Conservation (phyloP, 305 asterid genomes). For the Ajuga reptans region DNA sequence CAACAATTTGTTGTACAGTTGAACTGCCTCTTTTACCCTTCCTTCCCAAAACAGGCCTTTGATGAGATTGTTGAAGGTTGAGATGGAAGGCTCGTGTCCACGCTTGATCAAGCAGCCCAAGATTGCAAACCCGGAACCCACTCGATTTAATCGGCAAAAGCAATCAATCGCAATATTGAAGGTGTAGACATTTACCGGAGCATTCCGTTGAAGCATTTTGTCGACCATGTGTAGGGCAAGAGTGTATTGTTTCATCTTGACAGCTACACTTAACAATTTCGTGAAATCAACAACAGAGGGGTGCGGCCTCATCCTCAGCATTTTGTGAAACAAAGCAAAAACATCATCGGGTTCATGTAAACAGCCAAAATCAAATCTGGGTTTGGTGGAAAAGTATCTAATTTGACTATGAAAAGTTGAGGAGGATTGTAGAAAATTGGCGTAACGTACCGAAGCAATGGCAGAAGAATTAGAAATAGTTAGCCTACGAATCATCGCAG, state of each 20-base stretch:
- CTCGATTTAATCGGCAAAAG: background rate
- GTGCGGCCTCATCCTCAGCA: constrained; percentile 23
- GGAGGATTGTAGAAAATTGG: no score
- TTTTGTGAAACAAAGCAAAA: constrained; percentile 17
- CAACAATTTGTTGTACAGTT: no score
- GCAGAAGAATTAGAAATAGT: no score
- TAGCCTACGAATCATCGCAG: no score
- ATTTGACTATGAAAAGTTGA: background rate
- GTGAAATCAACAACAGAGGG: constrained; percentile 28
- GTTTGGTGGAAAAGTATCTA: background rate
- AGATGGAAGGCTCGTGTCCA: no score
- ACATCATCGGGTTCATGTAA: constrained; percentile 12
- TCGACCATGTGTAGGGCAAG: constrained; percentile 4
- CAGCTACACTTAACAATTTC: constrained; percentile 20
- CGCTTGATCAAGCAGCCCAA: constrained; percentile 3
- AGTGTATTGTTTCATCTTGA: constrained; percentile 13
- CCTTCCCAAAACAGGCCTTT: no score
- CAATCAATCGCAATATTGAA: background rate
- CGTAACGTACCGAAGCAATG: no score
- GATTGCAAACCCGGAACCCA: background rate
- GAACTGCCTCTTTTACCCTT: no score
- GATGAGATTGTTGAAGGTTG: no score
- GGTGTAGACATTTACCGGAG: background rate
- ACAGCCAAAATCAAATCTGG: constrained; percentile 1
- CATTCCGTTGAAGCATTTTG: background rate